phyloP scores from a whole-genome alignment of 73 alveolate species.

The Effrenium voratum region DNA sequence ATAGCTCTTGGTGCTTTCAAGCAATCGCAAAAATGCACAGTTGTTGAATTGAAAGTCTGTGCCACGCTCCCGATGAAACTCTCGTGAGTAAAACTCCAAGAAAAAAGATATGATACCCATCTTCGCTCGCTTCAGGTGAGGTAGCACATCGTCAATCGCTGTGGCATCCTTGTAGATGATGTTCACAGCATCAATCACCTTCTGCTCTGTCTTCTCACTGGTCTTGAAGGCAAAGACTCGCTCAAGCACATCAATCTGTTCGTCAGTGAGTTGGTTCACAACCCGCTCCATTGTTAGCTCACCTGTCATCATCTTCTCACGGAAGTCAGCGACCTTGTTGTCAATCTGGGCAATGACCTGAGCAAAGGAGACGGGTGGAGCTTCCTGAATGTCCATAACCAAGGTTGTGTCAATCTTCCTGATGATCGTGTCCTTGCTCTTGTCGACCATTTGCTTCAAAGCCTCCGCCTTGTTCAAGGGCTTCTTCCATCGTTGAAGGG shows the following conservation, averaged over 20 bases:
- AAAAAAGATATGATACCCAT: neutral
- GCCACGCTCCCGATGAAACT: neutral
- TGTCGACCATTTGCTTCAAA: neutral
- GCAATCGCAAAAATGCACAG: neutral
- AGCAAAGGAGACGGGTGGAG: neutral
- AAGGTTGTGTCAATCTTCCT: neutral
- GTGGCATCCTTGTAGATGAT: neutral
- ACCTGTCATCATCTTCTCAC: neutral
- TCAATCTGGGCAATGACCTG: neutral
- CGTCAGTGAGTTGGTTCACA: neutral
- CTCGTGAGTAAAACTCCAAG: neutral
- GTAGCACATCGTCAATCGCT: neutral
- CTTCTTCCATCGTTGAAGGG: neutral
- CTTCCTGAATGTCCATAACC: neutral
- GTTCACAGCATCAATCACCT: neutral
- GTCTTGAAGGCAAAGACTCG: neutral
- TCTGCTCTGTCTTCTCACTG: neutral
- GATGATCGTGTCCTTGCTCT: neutral
- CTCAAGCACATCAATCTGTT: neutral
- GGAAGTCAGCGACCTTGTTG: neutral
- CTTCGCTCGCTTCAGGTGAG: neutral
- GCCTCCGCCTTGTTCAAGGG: neutral
- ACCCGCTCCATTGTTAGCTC: neutral
- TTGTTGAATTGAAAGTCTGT: neutral
- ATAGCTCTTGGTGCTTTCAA: neutral